These are phyloP conservation scores for Myxozyma mucilagina DNA, from an alignment of 805 yeast genomes.

Conservation along the genomic window DNA sequence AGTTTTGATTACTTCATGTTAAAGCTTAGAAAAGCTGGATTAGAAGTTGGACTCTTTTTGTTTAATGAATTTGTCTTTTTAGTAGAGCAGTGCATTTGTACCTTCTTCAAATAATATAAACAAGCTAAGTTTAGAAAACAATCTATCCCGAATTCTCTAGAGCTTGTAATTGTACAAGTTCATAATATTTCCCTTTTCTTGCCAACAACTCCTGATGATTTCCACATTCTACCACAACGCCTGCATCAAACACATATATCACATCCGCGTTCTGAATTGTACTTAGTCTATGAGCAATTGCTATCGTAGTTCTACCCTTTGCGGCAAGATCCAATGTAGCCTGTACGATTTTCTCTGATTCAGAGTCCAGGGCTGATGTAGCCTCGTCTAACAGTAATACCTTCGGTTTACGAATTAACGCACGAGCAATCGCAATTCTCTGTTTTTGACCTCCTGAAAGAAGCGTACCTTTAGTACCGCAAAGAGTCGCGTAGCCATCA, in stretches of 20 bases:
- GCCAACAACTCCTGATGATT: slow-evolving; percentile 46
- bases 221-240: slow-evolving; percentile 56
- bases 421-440: slow-evolving; percentile 62
- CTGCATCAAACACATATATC: slow-evolving; percentile 55
- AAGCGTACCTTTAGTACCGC: slow-evolving; percentile 51
- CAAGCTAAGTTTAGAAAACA: neutral
- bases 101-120: neutral
- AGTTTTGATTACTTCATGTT: neutral
- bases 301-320: slow-evolving; percentile 60
- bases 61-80: neutral
- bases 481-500: slow-evolving; percentile 59
- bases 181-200: slow-evolving; percentile 42
- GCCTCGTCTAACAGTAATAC: slow-evolving; percentile 60
- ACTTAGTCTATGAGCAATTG: slow-evolving; percentile 72
- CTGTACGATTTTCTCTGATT: slow-evolving; percentile 68
- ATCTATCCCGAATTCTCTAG: neutral
- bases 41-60: neutral
- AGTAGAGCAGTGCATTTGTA: neutral
- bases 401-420: slow-evolving; percentile 56
- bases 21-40: neutral
- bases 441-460: slow-evolving; percentile 67
- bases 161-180: slow-evolving; percentile 44
- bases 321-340: slow-evolving; percentile 60
- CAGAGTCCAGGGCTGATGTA: slow-evolving; percentile 54
- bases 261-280: slow-evolving; percentile 56